Base-by-base conservation (phyloP, 2,329 filamentous ascomycete species). In the Aspergillus chevalieri region DNA sequence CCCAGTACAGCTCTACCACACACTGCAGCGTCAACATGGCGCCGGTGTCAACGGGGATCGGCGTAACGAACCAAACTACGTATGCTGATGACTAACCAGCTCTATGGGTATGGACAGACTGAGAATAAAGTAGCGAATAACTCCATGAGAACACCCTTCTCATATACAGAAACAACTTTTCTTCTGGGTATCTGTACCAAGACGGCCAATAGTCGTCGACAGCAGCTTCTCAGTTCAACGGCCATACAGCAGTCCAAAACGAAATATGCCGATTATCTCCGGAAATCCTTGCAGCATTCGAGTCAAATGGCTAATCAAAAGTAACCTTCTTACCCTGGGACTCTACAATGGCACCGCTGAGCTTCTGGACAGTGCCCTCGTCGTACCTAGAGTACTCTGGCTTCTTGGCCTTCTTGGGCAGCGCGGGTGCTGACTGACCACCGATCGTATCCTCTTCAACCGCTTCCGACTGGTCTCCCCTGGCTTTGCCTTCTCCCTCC, bases 311-410 rank as follows among this genome's bases (percentile, higher is more conserved):
- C 63, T 55, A 86, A 62, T 91, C 88, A 71, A 95, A 94, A 0
- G 83, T 88, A 50, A 82, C 82, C 76, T 93, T 95, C 71, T 84
- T 89, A 49, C 91, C 91, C 55, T 85, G 79, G 6, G 80, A 78
- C 69, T 87, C 83, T 19, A 93, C 87, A 65, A 93, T 89, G 6
- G 84, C 85, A 51, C 87, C 89, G 41, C 85, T 91, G 57, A 90
- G 79, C 61, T 87, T 81, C 48, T 77, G 77, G 30, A 81, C 73
- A 2, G 84, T 74, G 36, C 74, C 73, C 55, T 76, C 68, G 24
- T 70, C 66, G 57, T 77, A 73, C 47, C 74, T 67, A 42, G 72
- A 72, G 41, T 68, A 78, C 67, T 60, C 71, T 60, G 58, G 56
- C 52, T 58, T 62, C 48, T 55, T 64, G 43, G 56, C 52, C 48